Percentiles rank a stretch among this genome's conserved stretches.
Evolutionary conservation across 768 basidiomycete species (phyloP).

Genomic region (Collybia sordida): DNA sequence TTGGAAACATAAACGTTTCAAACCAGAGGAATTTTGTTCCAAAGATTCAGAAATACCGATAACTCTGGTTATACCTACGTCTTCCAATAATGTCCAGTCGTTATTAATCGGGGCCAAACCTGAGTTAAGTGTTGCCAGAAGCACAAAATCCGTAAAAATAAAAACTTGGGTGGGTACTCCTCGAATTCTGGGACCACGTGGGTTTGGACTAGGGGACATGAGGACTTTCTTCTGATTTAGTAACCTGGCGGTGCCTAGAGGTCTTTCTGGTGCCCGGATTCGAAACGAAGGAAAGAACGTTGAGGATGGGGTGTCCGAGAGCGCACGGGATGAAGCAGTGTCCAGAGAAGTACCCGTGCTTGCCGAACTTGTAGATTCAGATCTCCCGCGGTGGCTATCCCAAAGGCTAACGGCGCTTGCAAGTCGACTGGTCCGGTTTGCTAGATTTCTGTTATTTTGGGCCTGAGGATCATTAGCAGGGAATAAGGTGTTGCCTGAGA

Average conservation of each 20-base stretch:
- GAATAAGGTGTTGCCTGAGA: constrained; percentile 13
- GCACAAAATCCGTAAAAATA: constrained; percentile 63
- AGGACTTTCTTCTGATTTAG: constrained; percentile 5
- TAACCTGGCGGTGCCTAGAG: neutral
- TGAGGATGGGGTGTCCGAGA: constrained; percentile 10
- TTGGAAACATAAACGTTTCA: neutral
- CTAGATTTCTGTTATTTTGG: constrained; percentile 1
- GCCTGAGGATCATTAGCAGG: constrained; percentile 5
- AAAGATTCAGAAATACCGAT: constrained; percentile 22
- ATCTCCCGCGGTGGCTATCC: constrained; percentile 39
- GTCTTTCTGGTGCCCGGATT: constrained; percentile 8
- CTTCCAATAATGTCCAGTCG: constrained; percentile 26
- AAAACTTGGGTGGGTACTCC: constrained; percentile 31
- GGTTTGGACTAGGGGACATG: constrained; percentile 8
- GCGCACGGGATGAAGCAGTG: constrained; percentile 14
- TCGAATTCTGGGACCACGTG: constrained; percentile 1
- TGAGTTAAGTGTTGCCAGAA: constrained; percentile 47
- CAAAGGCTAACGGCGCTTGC: constrained; percentile 44
- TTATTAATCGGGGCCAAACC: constrained; percentile 16
- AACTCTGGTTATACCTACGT: constrained; percentile 47
- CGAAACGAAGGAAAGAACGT: constrained; percentile 15
- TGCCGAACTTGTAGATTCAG: constrained; percentile 34
- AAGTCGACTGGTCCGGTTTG: constrained; percentile 29
- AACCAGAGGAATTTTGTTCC: constrained; percentile 12
- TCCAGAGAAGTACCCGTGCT: constrained; percentile 21